Conservation (phyloP, 2,329 filamentous ascomycete species). For the Penicillium decumbens region DNA sequence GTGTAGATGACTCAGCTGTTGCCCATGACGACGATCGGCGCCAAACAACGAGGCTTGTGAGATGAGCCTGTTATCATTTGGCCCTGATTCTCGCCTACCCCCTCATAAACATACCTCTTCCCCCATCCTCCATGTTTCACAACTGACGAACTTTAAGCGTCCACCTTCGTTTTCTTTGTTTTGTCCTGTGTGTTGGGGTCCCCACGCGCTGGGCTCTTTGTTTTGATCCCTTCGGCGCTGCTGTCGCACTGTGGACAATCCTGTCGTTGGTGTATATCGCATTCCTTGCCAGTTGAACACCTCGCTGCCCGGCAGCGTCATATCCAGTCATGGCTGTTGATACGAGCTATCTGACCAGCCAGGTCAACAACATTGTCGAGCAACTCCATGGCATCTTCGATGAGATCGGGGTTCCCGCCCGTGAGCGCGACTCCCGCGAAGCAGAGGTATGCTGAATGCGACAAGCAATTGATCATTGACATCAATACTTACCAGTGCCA, state of each 20-base stretch:
- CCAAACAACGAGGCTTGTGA: conserved; percentile 29
- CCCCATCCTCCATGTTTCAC: conserved; percentile 16
- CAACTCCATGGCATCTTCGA: conserved; percentile 94
- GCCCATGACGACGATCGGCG: conserved; percentile 30
- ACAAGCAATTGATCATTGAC: not conserved
- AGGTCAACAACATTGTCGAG: conserved; percentile 89
- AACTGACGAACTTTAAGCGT: conserved; percentile 11
- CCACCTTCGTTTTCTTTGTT: conserved; percentile 21
- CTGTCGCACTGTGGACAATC: conserved; percentile 6
- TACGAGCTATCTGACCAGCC: conserved; percentile 85
- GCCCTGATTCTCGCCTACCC: conserved; percentile 11
- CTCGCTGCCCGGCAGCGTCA: conserved; percentile 6
- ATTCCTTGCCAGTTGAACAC: conserved; percentile 7
- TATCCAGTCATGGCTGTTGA: conserved; percentile 60
- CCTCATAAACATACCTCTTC: conserved; percentile 23
- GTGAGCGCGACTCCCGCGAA: conserved; percentile 87
- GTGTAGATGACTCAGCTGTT: conserved; percentile 33
- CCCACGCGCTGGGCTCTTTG: conserved; percentile 16
- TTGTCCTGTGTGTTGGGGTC: conserved; percentile 16
- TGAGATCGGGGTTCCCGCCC: conserved; percentile 89
- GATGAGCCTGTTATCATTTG: conserved; percentile 23
- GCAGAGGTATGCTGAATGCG: conserved; percentile 64
- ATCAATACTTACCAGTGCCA: conserved; percentile 19
- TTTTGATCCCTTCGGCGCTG: conserved; percentile 17
- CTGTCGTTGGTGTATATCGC: conserved; percentile 12